Percentiles rank a stretch among this genome's conserved stretches.
phyloP scores from a whole-genome alignment of 179 eudicot species.

The Beta macrorhiza region DNA sequence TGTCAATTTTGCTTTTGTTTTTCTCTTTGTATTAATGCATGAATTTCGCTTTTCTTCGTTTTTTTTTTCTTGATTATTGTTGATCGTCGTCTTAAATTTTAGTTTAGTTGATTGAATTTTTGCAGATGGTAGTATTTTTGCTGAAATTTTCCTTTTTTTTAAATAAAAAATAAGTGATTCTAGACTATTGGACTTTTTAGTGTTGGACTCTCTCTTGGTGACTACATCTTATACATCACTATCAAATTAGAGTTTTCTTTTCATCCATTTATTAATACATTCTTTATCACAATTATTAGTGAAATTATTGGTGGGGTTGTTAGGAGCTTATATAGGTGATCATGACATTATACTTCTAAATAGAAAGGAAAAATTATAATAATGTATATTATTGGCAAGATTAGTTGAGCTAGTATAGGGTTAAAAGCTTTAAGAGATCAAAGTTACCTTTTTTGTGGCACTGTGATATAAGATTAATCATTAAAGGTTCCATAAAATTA shows the following conservation, averaged over 20 bases:
- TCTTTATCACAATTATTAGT: not conserved
- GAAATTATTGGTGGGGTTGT: not conserved
- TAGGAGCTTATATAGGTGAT: not conserved
- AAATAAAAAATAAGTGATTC: not conserved
- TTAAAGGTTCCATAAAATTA: too few species aligned
- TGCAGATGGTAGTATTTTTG: not conserved
- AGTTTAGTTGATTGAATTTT: not conserved
- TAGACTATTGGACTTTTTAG: not conserved
- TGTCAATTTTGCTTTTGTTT: not conserved
- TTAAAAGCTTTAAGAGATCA: too few species aligned
- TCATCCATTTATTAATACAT: not conserved
- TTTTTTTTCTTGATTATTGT: not conserved
- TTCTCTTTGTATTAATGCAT: not conserved
- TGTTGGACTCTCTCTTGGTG: slow-evolving; percentile 1
- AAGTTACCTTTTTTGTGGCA: too few species aligned
- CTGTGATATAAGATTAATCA: too few species aligned
- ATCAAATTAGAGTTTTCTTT: not conserved
- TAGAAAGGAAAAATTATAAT: not conserved
- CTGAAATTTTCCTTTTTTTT: not conserved
- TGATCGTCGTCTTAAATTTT: not conserved
- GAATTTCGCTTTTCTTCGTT: not conserved
- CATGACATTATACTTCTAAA: not conserved
- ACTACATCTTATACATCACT: not conserved
- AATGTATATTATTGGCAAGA: not conserved
- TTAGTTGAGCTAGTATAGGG: not conserved